phyloP scores from a whole-genome alignment of 179 eudicot species.

The Spinacia oleracea region DNA sequence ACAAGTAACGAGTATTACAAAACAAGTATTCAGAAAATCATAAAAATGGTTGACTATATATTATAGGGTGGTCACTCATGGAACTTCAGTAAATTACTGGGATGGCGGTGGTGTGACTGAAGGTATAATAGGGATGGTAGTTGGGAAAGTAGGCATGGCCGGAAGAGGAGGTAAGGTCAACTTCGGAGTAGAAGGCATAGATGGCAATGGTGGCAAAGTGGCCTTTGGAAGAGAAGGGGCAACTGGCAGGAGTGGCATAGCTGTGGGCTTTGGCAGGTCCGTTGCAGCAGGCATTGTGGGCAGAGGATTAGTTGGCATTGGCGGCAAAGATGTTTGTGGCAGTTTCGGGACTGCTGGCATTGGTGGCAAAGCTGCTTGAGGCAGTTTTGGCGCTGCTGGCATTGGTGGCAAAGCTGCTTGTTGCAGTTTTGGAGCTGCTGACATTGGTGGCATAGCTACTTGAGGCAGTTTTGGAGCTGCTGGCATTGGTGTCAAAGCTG shows the following conservation, averaged over 20 bases:
- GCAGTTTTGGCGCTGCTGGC: conserved; percentile 20
- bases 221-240: conserved; percentile 7
- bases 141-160: conserved; percentile 4
- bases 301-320: conserved; percentile 14
- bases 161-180: conserved; percentile 18
- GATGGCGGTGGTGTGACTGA: conserved; percentile 32
- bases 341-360: conserved; percentile 14
- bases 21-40: neutral
- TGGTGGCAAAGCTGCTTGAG: conserved; percentile 19
- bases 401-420: conserved; percentile 19
- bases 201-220: conserved; percentile 22
- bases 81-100: conserved; percentile 3
- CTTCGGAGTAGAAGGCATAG: conserved; percentile 13
- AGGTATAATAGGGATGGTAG: conserved; percentile 20
- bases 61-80: neutral
- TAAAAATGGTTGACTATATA: neutral
- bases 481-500: conserved; percentile 22
- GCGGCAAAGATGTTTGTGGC: conserved; percentile 21
- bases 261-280: neutral
- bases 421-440: conserved; percentile 16
- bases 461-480: conserved; percentile 17
- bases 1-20: neutral
- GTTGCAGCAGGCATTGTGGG: conserved; percentile 20
- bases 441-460: conserved; percentile 18
- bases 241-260: conserved; percentile 19